Evolutionary conservation across 2,329 filamentous ascomycete species (phyloP), one percentile per base, ranked within the genome.

Genomic region (Elsinoe batatas): DNA sequence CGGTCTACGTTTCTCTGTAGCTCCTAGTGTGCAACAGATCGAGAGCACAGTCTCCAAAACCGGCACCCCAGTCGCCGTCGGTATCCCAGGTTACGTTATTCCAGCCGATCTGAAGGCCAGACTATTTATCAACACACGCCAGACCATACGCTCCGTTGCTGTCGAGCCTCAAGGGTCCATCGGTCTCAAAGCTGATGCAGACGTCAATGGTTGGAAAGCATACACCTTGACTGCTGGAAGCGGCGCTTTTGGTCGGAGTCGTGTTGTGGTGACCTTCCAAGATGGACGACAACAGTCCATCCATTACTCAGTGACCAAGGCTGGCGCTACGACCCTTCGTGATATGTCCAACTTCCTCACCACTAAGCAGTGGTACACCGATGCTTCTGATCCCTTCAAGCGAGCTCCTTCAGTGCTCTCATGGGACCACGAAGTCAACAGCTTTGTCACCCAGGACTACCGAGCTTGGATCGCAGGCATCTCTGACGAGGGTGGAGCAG

Each of bases 381-480:
- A 79, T 53, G 69, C 69, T 0, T 71, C 72, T 0, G 80, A 83
- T 56, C 76, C 77, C 0, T 83, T 83, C 58, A 66, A 71, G 1
- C 72, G 80, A 30, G 72, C 74, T 0, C 76, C 78, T 0, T 82
- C 79, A 0, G 71, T 81, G 57, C 77, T 83, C 66, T 76, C 74
- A 0, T 83, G 81, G 58, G 79, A 83, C 61, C 61, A 65, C 37
- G 64, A 66, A 11, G 59, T 61, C 5, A 59, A 66, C 15, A 60
- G 61, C 6, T 64, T 66, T n/a, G 70, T 73, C 8, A 57, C 76
- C 67, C 63, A 79, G 73, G 65, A 72, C 60, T 56, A 69, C 1
- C 72, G 80, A 1, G 79, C 74, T 5, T 83, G 80, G 80, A 76
- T 83, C 3, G 74, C 79, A 0, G 80, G 80, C 0, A 69, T 83